Base-by-base conservation (phyloP, 495 filamentous ascomycete species). In the Podospora fimiseda region DNA sequence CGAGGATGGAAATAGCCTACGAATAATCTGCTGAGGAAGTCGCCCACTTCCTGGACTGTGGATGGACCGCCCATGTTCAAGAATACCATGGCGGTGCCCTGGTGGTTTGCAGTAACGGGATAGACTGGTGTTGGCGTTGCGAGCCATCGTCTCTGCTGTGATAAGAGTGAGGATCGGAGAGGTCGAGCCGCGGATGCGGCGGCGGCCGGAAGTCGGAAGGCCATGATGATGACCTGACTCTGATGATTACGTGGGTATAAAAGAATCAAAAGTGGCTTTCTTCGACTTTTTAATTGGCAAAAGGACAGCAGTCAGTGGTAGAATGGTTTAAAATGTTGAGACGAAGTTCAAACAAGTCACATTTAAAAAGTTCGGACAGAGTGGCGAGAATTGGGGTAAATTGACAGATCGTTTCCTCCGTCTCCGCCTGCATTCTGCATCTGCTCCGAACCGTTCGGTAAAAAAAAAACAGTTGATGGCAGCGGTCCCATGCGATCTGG, bases 1-100 rank as follows among this genome's bases (percentile, higher is more conserved):
- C 36, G 1, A 23, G 1, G 24, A 2, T 14, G 23, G 22, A 15
- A 16, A 22, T 49, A 14, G 22, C 56, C 33, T 7, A 91, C 94
- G 71, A 99, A 99, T 62, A 99, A 70, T 60, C 90, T 80, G 70
- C 85, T 93, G n/a, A 99, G 77, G 59, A 97, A 99, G 65, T 85
- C 83, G 53, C 84, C 83, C 16, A 99, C 94, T 74, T 97, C 90
- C 51, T 84, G 76, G 9, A 84, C 82, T 5, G 87, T 96, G 13
- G 89, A 89, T 6, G 94, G 94, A 9, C 94, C 94, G 50, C 94
- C 94, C 94, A 99, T 99, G 72, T 99, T 99, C 68, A 99, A 79
- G 56, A 99, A 95, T 5, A 99, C 92, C 80, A 99, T 95, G 37
- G 94, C 94, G 0, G 94, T 99, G 6, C 63, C 52, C 79, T 86